Evolutionary conservation across 768 basidiomycete species (phyloP).

Genomic region (Mycena galopus): DNA sequence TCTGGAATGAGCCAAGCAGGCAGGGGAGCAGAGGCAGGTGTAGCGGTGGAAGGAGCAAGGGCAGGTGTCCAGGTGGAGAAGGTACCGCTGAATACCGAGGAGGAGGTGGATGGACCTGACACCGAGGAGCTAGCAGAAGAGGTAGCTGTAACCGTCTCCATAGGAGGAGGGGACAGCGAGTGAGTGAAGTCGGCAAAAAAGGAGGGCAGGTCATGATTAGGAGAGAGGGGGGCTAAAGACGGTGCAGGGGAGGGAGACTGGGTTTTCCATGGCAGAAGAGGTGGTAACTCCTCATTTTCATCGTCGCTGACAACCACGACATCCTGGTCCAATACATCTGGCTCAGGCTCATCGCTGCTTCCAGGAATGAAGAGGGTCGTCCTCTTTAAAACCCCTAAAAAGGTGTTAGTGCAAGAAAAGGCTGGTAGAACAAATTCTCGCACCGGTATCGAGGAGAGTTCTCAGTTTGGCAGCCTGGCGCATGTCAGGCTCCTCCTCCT

Average conservation of each 20-base stretch:
- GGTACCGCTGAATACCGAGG: neutral
- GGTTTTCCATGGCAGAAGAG: neutral
- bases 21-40: neutral
- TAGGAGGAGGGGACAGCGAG: neutral
- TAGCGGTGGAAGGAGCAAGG: neutral
- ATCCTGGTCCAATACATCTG: too few relatives aligned
- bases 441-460: constrained; percentile 3
- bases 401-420: neutral
- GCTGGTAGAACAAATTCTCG: neutral
- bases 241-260: neutral
- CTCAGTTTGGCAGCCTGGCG: constrained; percentile 3
- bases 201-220: neutral
- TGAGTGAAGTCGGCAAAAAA: neutral
- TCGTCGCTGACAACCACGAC: neutral
- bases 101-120: neutral
- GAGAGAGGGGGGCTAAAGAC: neutral
- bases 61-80: neutral
- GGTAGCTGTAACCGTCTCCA: neutral
- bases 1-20: neutral
- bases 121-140: neutral
- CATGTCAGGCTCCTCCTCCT: constrained; percentile 15
- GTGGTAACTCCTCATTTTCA: neutral
- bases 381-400: neutral
- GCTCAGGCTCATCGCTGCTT: neutral
- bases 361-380: neutral